Evolutionary conservation across 164 flowering plant genomes (phyloP).

Genomic region (Umbilicus rupestris): DNA sequence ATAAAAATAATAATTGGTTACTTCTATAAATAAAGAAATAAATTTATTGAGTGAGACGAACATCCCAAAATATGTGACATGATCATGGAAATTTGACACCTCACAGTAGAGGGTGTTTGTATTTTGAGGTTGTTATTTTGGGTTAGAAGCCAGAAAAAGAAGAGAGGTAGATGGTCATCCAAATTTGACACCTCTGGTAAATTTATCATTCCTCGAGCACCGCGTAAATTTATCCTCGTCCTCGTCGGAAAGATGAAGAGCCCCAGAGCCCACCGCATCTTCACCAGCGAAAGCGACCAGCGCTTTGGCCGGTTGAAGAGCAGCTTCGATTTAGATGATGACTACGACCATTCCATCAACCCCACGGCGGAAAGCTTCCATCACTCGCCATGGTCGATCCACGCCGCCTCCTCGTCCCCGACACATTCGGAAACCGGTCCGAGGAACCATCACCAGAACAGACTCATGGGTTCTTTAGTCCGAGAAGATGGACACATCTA

Average conservation of each 20-base stretch:
- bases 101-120: too few species aligned
- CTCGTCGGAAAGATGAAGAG: background rate
- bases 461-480: constrained; percentile 40
- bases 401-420: background rate
- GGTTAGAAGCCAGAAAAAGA: background rate
- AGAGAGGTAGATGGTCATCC: background rate
- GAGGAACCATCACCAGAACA: constrained; percentile 1
- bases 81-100: too few species aligned
- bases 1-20: too few species aligned
- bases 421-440: background rate
- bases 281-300: background rate
- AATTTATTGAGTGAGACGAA: too few species aligned
- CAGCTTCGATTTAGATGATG: background rate
- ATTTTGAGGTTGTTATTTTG: constrained; percentile 1
- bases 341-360: background rate
- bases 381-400: constrained; percentile 3
- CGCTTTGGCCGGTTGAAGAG: background rate
- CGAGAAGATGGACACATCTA: constrained; percentile 61
- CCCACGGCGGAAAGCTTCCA: background rate
- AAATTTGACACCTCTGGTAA: background rate
- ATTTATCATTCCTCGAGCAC: background rate
- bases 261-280: constrained; percentile 5
- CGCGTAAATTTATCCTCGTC: too few species aligned
- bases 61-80: too few species aligned
- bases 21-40: too few species aligned